Evolutionary conservation across 306 rosid species (phyloP).

Genomic region (Vachellia pachyceras): DNA sequence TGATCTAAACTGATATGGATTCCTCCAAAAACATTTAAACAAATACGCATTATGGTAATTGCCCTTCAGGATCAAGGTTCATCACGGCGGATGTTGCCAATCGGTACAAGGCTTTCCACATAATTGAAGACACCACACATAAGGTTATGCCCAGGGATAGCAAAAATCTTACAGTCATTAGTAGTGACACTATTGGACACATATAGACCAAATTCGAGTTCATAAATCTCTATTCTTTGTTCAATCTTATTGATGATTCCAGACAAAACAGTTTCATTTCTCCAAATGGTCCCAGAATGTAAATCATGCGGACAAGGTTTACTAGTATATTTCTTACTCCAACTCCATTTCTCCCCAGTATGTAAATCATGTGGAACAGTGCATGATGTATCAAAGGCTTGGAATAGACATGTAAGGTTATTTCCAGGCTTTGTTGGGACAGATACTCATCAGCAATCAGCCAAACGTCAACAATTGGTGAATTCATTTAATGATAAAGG

Average conservation of each 20-base stretch:
- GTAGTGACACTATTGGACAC: neutral
- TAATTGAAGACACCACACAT: no score
- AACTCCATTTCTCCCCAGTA: neutral
- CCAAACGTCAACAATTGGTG: conserved; percentile 36
- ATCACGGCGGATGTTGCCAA: no score
- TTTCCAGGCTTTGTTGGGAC: conserved; percentile 65
- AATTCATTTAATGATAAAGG: conserved; percentile 44
- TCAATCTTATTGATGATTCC: neutral
- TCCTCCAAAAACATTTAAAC: neutral
- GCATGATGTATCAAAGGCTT: conserved; percentile 73
- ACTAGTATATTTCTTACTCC: neutral
- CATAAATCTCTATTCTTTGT: neutral
- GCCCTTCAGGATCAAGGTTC: no score
- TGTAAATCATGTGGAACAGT: conserved; percentile 93
- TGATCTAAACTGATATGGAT: neutral
- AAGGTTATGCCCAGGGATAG: neutral
- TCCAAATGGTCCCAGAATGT: neutral
- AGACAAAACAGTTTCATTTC: neutral
- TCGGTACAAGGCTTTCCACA: neutral
- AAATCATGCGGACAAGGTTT: neutral
- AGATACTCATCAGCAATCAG: conserved; percentile 43
- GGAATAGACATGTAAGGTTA: conserved; percentile 67
- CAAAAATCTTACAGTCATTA: neutral
- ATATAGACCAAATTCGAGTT: neutral
- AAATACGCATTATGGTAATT: neutral